These are phyloP conservation scores for Microdochium trichocladiopsis DNA, from an alignment of 2,329 filamentous ascomycete species.

Conservation along the genomic window DNA sequence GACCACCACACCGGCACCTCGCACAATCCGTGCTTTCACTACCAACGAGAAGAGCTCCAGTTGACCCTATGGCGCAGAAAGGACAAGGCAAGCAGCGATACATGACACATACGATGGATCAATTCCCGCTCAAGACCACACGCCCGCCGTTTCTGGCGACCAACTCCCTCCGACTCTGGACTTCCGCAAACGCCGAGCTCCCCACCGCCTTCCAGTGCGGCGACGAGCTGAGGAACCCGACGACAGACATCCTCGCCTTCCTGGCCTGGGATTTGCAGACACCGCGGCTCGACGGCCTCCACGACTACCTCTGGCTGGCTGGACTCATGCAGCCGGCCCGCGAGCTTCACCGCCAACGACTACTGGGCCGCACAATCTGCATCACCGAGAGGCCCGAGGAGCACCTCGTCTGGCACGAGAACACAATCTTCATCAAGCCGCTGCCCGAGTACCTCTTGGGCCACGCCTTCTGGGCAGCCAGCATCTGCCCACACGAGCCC, in stretches of 20 bases:
- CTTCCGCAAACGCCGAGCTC: background rate
- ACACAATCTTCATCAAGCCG: slow-evolving; percentile 15
- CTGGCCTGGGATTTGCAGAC: slow-evolving; percentile 8
- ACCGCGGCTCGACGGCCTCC: slow-evolving; percentile 7
- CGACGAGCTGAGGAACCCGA: background rate
- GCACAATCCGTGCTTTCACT: background rate
- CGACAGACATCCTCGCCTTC: slow-evolving; percentile 1
- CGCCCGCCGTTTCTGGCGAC: background rate
- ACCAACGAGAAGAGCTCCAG: background rate
- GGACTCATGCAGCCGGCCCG: slow-evolving; percentile 11
- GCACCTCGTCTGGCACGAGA: slow-evolving; percentile 19
- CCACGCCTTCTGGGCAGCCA: slow-evolving; percentile 12
- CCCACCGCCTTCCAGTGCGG: background rate
- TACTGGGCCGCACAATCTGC: slow-evolving; percentile 16
- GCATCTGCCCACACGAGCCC: slow-evolving; percentile 10
- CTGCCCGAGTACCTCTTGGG: slow-evolving; percentile 17
- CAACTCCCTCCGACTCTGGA: background rate
- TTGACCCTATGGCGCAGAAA: background rate
- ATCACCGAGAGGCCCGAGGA: slow-evolving; percentile 19
- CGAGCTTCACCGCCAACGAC: slow-evolving; percentile 16
- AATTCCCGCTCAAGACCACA: background rate
- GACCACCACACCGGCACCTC: background rate
- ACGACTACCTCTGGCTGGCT: slow-evolving; percentile 11
- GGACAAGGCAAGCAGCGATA: background rate
- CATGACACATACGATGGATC: background rate